A percentile compares a stretch with the other conserved stretches of the same genome.
Evolutionary conservation across 495 filamentous ascomycete genomes (phyloP).

Genomic region (Pyrenopolyporus hunteri): DNA sequence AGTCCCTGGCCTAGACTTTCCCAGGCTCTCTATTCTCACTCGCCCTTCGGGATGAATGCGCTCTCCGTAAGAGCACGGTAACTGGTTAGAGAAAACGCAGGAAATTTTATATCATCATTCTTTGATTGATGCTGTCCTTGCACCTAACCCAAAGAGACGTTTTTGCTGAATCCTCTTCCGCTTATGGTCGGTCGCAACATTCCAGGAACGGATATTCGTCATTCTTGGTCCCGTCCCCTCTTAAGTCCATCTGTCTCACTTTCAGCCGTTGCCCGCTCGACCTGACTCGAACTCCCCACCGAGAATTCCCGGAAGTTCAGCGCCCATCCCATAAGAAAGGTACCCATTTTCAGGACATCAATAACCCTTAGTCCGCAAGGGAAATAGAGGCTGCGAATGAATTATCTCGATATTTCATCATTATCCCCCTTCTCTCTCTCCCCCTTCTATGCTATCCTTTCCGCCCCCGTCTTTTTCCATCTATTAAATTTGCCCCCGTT

Average conservation of each 20-base stretch:
- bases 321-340: background rate
- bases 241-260: slow-evolving; percentile 37
- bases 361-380: slow-evolving; percentile 9
- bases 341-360: slow-evolving; percentile 21
- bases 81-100: slow-evolving; percentile 32
- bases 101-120: slow-evolving; percentile 16
- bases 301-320: slow-evolving; percentile 36
- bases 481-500: slow-evolving; percentile 20
- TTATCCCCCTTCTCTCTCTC: slow-evolving; percentile 13
- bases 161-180: background rate
- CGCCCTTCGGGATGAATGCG: slow-evolving; percentile 41
- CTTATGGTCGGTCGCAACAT: slow-evolving; percentile 30
- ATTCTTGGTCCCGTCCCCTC: slow-evolving; percentile 21
- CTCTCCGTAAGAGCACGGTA: slow-evolving; percentile 31
- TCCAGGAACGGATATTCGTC: slow-evolving; percentile 29
- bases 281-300: slow-evolving; percentile 40
- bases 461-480: slow-evolving; percentile 1
- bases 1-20: slow-evolving; percentile 39
- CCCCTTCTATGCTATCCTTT: slow-evolving; percentile 2
- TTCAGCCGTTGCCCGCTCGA: slow-evolving; percentile 41
- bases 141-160: slow-evolving; percentile 10
- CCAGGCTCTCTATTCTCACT: slow-evolving; percentile 39
- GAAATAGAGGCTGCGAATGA: slow-evolving; percentile 35
- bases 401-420: slow-evolving; percentile 25
- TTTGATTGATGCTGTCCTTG: slow-evolving; percentile 22